Evolutionary conservation across 139 green algal genomes (phyloP).

Genomic region (Chlamydomonas schloesseri): DNA sequence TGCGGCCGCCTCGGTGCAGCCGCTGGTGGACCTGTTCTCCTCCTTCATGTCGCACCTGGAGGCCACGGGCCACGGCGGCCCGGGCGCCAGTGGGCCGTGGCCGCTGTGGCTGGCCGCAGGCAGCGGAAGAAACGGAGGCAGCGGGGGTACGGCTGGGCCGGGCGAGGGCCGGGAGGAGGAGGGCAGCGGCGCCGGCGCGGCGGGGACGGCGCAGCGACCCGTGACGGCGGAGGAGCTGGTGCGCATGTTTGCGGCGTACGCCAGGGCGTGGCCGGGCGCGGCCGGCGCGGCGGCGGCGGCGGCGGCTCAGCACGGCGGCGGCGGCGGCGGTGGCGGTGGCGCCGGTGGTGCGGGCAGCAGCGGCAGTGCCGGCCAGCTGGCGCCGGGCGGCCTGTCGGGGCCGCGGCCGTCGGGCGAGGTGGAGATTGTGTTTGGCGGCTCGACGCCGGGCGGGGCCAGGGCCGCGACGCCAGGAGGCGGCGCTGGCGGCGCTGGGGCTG

Average conservation of each 20-base stretch:
- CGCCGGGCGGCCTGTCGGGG: too few relatives aligned
- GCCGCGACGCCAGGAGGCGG: too few relatives aligned
- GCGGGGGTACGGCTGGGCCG: too few relatives aligned
- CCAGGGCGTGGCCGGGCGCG: neutral
- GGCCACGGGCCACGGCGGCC: neutral
- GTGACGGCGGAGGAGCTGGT: slow-evolving; percentile 9
- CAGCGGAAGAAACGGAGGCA: neutral
- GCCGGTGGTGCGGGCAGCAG: neutral
- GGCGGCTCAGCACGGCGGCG: neutral
- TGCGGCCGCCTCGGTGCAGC: slow-evolving; percentile 1
- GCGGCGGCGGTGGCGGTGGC: neutral
- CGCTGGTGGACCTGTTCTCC: slow-evolving; percentile 47
- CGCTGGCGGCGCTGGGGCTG: neutral
- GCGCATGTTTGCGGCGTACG: slow-evolving; percentile 22
- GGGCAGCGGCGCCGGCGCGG: neutral
- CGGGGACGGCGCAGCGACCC: neutral
- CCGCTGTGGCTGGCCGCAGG: neutral
- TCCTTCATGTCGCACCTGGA: slow-evolving; percentile 47
- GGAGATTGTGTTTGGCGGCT: neutral
- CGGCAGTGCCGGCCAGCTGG: too few relatives aligned
- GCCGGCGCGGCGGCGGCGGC: neutral
- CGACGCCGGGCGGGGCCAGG: too few relatives aligned
- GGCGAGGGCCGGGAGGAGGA: neutral
- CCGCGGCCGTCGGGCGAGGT: neutral
- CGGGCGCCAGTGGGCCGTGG: slow-evolving; percentile 1